A percentile compares a stretch with the other conserved stretches of the same genome.
Conservation (phyloP, 352 stramenopile genomes). For the Globisporangium polare region DNA sequence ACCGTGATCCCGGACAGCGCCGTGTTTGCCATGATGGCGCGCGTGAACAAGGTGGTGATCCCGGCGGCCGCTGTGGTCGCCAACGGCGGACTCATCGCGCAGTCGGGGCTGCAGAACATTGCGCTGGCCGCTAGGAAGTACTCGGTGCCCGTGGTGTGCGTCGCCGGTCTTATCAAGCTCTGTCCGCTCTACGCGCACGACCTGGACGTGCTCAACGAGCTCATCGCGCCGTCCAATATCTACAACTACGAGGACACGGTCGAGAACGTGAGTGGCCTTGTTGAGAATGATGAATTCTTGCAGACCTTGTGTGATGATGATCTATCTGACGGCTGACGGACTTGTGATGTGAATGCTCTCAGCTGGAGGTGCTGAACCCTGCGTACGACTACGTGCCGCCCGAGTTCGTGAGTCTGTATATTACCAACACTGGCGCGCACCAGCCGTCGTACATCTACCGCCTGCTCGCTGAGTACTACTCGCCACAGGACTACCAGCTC, state of each 20-base stretch:
- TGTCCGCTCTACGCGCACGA: constrained; percentile 98
- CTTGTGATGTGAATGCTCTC: background rate
- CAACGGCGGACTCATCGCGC: constrained; percentile 96
- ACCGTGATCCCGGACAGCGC: constrained; percentile 97
- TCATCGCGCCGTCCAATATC: constrained; percentile 84
- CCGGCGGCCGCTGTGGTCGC: constrained; percentile 94
- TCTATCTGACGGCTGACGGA: background rate
- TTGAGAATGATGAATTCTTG: too few relatives aligned
- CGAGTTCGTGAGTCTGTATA: constrained; percentile 96
- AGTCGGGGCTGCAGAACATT: constrained; percentile 94
- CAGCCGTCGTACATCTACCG: constrained; percentile 99
- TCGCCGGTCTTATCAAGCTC: constrained; percentile 97
- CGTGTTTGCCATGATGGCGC: constrained; percentile 97
- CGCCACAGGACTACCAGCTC: constrained; percentile 93
- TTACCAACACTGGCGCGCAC: constrained; percentile 98
- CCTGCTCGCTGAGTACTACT: constrained; percentile 98
- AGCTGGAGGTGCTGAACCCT: constrained; percentile 96
- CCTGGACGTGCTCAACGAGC: constrained; percentile 93
- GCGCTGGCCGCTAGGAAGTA: constrained; percentile 95
- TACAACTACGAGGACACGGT: constrained; percentile 90
- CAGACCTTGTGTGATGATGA: background rate
- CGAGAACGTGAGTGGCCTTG: constrained; percentile 56
- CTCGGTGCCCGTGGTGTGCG: constrained; percentile 95
- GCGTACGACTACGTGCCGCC: constrained; percentile 98
- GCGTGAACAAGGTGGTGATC: constrained; percentile 98